A percentile compares a stretch with the other conserved stretches of the same genome.
Evolutionary conservation across 768 basidiomycete genomes (phyloP).

Genomic region (Candolleomyces aberdarensis): DNA sequence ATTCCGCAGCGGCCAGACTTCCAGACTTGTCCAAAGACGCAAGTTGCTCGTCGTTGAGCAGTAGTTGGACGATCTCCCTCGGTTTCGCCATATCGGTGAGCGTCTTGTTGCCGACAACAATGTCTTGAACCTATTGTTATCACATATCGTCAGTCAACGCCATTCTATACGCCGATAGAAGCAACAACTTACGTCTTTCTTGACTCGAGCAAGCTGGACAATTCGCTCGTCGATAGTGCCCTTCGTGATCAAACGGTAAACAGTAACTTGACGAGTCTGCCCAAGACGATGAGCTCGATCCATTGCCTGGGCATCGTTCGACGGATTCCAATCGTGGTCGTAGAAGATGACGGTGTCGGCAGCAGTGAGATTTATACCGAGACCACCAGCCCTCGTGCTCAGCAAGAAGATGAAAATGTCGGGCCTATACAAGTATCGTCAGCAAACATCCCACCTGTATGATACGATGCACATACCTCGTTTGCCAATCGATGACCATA

Average conservation of each 20-base stretch:
- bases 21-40: conserved; percentile 59
- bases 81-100: conserved; percentile 92
- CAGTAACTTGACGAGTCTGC: conserved; percentile 95
- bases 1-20: conserved; percentile 28
- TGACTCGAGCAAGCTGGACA: conserved; percentile 90
- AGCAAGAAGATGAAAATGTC: conserved; percentile 89
- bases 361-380: conserved; percentile 95
- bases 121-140: conserved; percentile 83
- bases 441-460: neutral
- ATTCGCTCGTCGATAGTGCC: conserved; percentile 98
- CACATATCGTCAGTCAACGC: conserved; percentile 7
- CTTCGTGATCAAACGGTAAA: conserved; percentile 90
- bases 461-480: conserved; percentile 53
- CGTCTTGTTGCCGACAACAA: conserved; percentile 96
- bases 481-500: conserved; percentile 99
- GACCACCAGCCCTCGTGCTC: conserved; percentile 91
- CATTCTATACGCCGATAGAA: neutral
- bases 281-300: conserved; percentile 96
- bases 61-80: conserved; percentile 92
- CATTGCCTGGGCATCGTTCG: conserved; percentile 98
- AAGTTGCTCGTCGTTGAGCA: conserved; percentile 93
- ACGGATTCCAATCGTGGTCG: conserved; percentile 96
- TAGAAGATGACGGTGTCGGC: conserved; percentile 96
- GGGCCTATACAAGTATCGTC: conserved; percentile 42
- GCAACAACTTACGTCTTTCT: conserved; percentile 77